Percentiles rank a stretch among this genome's conserved stretches.
Evolutionary conservation across 768 basidiomycete species (phyloP).

Genomic region (Tylopilus subfusipes): DNA sequence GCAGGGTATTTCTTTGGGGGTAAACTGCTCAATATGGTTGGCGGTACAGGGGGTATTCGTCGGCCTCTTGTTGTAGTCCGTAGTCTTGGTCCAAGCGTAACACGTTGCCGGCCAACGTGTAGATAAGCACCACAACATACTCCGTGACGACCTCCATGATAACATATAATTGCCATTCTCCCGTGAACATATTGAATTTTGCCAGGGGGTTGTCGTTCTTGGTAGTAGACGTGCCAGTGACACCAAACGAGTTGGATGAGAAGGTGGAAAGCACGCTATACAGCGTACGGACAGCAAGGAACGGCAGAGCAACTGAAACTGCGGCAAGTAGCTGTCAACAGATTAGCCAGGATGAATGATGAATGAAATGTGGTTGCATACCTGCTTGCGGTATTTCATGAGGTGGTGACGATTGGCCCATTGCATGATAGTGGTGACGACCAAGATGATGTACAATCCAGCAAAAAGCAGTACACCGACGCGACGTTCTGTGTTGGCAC

Average conservation of each 20-base stretch:
- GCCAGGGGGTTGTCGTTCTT: constrained; percentile 34
- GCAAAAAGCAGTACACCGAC: constrained; percentile 35
- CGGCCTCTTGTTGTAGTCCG: constrained; percentile 14
- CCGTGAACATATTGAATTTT: constrained; percentile 54
- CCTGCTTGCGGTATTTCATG: constrained; percentile 26
- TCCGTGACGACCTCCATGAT: constrained; percentile 62
- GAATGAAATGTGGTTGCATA: constrained; percentile 27
- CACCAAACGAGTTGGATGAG: constrained; percentile 43
- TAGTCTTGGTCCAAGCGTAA: constrained; percentile 34
- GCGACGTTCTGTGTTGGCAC: constrained; percentile 29
- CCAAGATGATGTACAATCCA: constrained; percentile 40
- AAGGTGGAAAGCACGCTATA: constrained; percentile 59
- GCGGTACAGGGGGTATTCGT: constrained; percentile 38
- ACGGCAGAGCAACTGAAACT: constrained; percentile 52
- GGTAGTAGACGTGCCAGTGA: constrained; percentile 29
- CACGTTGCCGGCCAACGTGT: constrained; percentile 28
- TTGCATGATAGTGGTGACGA: constrained; percentile 46
- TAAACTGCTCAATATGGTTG: constrained; percentile 17
- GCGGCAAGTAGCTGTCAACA: constrained; percentile 51
- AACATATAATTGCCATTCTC: constrained; percentile 57
- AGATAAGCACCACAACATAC: constrained; percentile 47
- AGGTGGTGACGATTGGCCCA: constrained; percentile 45
- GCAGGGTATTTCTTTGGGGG: not conserved
- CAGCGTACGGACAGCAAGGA: constrained; percentile 45
- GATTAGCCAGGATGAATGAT: constrained; percentile 9